These are phyloP conservation scores for Pterocarpus macrocarpus DNA, from an alignment of 306 rosid species.

Conservation along the genomic window DNA sequence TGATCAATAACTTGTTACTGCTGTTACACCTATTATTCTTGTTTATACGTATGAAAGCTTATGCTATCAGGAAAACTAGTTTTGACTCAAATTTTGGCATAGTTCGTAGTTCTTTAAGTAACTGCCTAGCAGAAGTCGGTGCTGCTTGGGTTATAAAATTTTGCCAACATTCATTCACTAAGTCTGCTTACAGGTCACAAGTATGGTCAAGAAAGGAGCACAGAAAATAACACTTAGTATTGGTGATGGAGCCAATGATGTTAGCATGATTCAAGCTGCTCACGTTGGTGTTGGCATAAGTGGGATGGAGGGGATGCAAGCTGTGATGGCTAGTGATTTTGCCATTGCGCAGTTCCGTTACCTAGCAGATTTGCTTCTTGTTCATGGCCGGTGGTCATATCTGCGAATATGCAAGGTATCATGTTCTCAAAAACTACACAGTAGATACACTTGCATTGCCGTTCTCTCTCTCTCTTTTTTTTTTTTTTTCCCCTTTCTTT, in stretches of 20 bases:
- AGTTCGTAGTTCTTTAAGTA: slow-evolving; percentile 24
- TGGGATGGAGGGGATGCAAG: slow-evolving; percentile 99
- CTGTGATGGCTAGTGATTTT: slow-evolving; percentile 99
- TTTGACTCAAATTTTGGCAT: slow-evolving; percentile 32
- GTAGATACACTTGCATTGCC: not conserved
- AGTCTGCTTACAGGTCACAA: slow-evolving; percentile 75
- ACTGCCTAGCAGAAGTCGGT: slow-evolving; percentile 24
- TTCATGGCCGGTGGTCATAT: slow-evolving; percentile 99
- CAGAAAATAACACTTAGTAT: slow-evolving; percentile 85
- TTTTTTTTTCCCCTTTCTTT: slow-evolving; percentile 1
- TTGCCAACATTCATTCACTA: slow-evolving; percentile 37
- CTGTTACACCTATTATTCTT: slow-evolving; percentile 12
- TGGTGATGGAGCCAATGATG: slow-evolving; percentile 99
- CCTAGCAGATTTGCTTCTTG: slow-evolving; percentile 93
- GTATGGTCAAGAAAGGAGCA: slow-evolving; percentile 96
- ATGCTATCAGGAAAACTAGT: slow-evolving; percentile 33
- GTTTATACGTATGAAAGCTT: slow-evolving; percentile 8
- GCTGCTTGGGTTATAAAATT: slow-evolving; percentile 17
- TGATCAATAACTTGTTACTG: slow-evolving; percentile 20
- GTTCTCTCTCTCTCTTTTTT: too few relatives aligned
- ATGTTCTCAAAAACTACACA: slow-evolving; percentile 24
- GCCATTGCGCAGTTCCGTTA: slow-evolving; percentile 98
- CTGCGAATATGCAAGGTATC: slow-evolving; percentile 95
- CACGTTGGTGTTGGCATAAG: slow-evolving; percentile 98
- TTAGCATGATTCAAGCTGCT: slow-evolving; percentile 99